These are phyloP conservation scores for Komagataella populi DNA, from an alignment of 805 yeast species.

Conservation along the genomic window DNA sequence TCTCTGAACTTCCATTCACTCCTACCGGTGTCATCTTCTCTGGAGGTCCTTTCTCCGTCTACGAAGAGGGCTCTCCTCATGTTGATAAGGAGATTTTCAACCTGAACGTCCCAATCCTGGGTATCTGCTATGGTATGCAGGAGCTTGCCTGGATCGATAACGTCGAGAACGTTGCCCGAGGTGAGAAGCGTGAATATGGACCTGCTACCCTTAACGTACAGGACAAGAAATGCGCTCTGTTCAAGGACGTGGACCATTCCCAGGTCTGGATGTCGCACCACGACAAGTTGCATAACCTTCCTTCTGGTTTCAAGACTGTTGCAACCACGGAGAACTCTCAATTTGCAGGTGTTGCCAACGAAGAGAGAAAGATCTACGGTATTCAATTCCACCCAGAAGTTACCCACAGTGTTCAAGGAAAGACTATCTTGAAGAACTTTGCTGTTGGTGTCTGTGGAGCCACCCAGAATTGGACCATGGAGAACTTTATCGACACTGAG, in stretches of 20 bases:
- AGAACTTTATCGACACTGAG: slow-evolving; percentile 94
- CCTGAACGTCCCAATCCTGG: slow-evolving; percentile 85
- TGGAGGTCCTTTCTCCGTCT: slow-evolving; percentile 97
- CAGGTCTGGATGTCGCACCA: slow-evolving; percentile 99
- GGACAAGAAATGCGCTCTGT: slow-evolving; percentile 55
- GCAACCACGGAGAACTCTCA: slow-evolving; percentile 94
- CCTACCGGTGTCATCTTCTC: slow-evolving; percentile 94
- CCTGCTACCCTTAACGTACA: slow-evolving; percentile 80
- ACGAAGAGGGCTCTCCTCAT: slow-evolving; percentile 91
- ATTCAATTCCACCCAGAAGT: slow-evolving; percentile 99
- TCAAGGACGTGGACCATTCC: slow-evolving; percentile 83
- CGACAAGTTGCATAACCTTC: slow-evolving; percentile 85
- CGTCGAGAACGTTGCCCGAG: slow-evolving; percentile 87
- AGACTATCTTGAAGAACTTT: slow-evolving; percentile 74
- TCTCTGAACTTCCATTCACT: slow-evolving; percentile 80
- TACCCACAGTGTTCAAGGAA: slow-evolving; percentile 90
- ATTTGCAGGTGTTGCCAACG: slow-evolving; percentile 81
- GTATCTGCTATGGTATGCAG: slow-evolving; percentile 99
- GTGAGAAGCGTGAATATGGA: slow-evolving; percentile 97
- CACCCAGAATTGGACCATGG: slow-evolving; percentile 91
- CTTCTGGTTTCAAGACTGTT: slow-evolving; percentile 76
- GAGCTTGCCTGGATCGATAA: slow-evolving; percentile 90
- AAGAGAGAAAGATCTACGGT: slow-evolving; percentile 67
- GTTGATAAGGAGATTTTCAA: slow-evolving; percentile 91
- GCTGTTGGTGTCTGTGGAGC: slow-evolving; percentile 87